Base-by-base conservation (phyloP, 2,329 filamentous ascomycete genomes). In the Fusarium phyllophilum region DNA sequence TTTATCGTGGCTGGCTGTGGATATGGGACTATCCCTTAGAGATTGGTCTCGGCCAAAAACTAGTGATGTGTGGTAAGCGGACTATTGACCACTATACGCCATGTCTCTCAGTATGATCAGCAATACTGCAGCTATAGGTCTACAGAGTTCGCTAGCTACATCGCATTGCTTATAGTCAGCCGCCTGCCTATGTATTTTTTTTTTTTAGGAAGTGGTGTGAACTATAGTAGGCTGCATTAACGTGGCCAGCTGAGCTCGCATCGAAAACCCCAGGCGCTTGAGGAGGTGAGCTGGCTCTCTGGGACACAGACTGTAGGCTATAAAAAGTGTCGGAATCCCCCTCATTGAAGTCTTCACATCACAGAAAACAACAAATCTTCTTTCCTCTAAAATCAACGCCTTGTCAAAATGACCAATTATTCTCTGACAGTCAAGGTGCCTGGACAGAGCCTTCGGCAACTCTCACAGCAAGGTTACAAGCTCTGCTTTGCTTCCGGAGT, bases 341-440 rank as follows among this genome's bases (percentile, higher is more conserved):
- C 26, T 3, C 14, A 1, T 11, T 15, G 0, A 8, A 5, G 3
- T 29, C 3, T 24, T 49, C 3, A 10, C 0, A 13, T 13, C 5
- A 14, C 6, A 24, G 5, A 20, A 34, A 17, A 18, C 3, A 5
- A 8, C 0, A 31, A 17, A 1, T 31, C 31, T 8, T 31, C 7
- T 9, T 31, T 10, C 31, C 11, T 31, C 31, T 10, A 31, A 10
- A 31, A 31, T 31, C 31, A 31, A 31, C 31, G 31, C 31, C 31
- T 31, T n/a, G 45, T 2, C 12, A 51, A 20, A 24, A 34, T 51
- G 48, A 24, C 31, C 12, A 51, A 24, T 12, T 34, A 51, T 51
- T 20, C 31, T 51, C 31, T 51, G 8, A 2, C 0, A 24, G 31
- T 51, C 8, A 24, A 2, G 3, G 1, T 51, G 20, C n/a, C 0